Evolutionary conservation across 2,329 filamentous ascomycete genomes (phyloP).

Genomic region (Sarocladium kiliense): DNA sequence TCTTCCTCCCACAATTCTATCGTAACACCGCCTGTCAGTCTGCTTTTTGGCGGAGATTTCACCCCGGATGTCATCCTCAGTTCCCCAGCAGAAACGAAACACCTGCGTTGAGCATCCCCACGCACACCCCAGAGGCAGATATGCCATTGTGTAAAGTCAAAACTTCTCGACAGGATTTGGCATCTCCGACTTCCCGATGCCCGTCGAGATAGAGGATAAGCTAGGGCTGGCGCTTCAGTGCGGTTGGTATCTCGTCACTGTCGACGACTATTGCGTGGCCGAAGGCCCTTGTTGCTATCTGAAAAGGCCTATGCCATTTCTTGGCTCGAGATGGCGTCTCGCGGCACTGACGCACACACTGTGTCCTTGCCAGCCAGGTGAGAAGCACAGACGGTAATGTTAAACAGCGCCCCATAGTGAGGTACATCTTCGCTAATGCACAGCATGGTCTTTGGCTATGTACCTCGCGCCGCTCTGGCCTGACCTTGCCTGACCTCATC

Average conservation of each 20-base stretch:
- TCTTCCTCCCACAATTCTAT: not conserved
- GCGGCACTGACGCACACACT: not conserved
- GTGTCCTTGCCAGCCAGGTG: not conserved
- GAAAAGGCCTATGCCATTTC: not conserved
- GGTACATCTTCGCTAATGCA: slow-evolving; percentile 1
- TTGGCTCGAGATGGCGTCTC: not conserved
- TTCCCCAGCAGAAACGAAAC: slow-evolving; percentile 7
- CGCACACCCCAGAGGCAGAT: slow-evolving; percentile 4
- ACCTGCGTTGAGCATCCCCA: not conserved
- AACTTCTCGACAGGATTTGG: not conserved
- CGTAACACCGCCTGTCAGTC: not conserved
- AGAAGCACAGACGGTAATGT: not conserved
- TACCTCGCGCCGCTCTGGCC: not conserved
- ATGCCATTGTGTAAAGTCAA: slow-evolving; percentile 1
- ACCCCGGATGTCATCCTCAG: not conserved
- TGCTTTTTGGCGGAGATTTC: slow-evolving; percentile 1
- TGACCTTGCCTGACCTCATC: not conserved
- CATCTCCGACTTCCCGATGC: not conserved
- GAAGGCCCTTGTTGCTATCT: not conserved
- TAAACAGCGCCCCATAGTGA: not conserved
- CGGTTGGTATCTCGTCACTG: not conserved
- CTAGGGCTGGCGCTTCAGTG: not conserved
- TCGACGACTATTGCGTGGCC: not conserved
- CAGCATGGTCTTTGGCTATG: not conserved
- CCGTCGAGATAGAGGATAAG: not conserved